These are phyloP conservation scores for Inga oerstediana DNA, from an alignment of 306 rosid genomes.

Conservation along the genomic window DNA sequence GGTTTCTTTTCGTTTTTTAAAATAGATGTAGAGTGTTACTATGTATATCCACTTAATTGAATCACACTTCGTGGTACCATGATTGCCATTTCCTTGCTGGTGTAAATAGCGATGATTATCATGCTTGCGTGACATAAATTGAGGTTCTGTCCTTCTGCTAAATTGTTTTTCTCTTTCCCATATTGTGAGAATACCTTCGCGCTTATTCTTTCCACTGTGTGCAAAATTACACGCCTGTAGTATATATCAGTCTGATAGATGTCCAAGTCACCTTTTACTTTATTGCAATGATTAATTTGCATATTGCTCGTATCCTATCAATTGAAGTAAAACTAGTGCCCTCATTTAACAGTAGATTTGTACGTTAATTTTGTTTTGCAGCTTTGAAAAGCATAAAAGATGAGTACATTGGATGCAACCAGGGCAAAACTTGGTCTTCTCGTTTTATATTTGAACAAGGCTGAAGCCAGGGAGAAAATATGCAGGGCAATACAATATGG, in stretches of 20 bases:
- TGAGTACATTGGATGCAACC: slow-evolving; percentile 87
- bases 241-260: neutral
- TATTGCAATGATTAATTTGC: neutral
- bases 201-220: neutral
- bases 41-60: too few relatives aligned
- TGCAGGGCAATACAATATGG: slow-evolving; percentile 98
- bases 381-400: slow-evolving; percentile 42
- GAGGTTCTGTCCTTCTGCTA: neutral
- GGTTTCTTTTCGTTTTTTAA: too few relatives aligned
- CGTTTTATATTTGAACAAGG: slow-evolving; percentile 68
- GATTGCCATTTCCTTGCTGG: too few relatives aligned
- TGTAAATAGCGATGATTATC: too few relatives aligned
- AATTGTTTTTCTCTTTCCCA: neutral
- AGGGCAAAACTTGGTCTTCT: slow-evolving; percentile 86
- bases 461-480: slow-evolving; percentile 97
- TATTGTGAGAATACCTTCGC: slow-evolving; percentile 10
- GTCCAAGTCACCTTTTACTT: neutral
- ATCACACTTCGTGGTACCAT: too few relatives aligned
- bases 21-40: too few relatives aligned
- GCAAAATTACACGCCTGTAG: neutral
- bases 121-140: too few relatives aligned
- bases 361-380: neutral
- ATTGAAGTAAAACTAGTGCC: neutral
- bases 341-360: slow-evolving; percentile 18
- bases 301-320: neutral